Percentiles rank a stretch among this genome's conserved stretches.
phyloP scores from a whole-genome alignment of 2,329 filamentous ascomycete genomes.

The Juglanconis juglandina region DNA sequence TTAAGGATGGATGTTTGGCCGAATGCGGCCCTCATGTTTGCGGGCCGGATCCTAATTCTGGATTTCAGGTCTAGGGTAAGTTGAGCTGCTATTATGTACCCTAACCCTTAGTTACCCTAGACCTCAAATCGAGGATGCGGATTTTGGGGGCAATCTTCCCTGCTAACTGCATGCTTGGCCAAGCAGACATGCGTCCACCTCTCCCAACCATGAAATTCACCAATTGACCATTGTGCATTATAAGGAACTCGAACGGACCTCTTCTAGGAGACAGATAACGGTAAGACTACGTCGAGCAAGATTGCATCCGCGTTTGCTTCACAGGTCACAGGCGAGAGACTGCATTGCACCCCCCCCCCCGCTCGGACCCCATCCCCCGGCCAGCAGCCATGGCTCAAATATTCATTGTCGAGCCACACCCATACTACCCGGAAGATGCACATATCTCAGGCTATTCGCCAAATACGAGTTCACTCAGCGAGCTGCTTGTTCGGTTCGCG shows the following conservation, averaged over 20 bases:
- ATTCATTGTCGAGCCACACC: conserved; percentile 31
- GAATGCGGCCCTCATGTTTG: background rate
- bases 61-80: background rate
- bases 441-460: conserved; percentile 42
- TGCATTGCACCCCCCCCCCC: too few species aligned
- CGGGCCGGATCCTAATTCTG: background rate
- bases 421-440: conserved; percentile 47
- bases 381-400: conserved; percentile 8
- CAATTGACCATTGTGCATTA: background rate
- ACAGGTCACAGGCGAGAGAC: too few species aligned
- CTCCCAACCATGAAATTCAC: background rate
- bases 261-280: too few species aligned
- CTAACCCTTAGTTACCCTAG: conserved; percentile 1
- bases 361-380: background rate
- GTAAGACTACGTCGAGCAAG: too few species aligned
- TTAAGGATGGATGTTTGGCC: background rate
- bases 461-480: conserved; percentile 39
- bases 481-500: conserved; percentile 37
- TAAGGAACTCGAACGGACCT: too few species aligned
- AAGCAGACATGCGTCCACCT: background rate
- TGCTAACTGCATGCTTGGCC: background rate
- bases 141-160: background rate
- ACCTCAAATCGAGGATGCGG: background rate
- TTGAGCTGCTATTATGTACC: background rate
- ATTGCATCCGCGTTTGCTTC: too few species aligned